Conservation (phyloP, 2,329 filamentous ascomycete genomes). For the Colletotrichum lini region DNA sequence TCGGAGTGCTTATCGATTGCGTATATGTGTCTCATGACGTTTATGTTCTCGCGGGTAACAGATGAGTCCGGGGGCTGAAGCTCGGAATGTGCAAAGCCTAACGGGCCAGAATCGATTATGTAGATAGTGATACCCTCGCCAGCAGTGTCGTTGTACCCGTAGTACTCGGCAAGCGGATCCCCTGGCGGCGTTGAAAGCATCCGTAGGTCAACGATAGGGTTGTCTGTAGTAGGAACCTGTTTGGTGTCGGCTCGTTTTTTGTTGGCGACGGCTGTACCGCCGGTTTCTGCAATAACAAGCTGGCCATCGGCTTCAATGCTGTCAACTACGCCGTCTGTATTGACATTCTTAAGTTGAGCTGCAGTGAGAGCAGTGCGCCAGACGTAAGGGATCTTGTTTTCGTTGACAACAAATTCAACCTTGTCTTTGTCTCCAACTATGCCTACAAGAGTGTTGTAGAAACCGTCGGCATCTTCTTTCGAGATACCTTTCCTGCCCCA, state of each 20-base stretch:
- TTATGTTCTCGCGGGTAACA: conserved; percentile 1
- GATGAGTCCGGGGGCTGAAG: not conserved
- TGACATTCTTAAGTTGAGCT: not conserved
- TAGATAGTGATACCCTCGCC: conserved; percentile 16
- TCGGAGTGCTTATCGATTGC: too few relatives aligned
- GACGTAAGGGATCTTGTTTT: not conserved
- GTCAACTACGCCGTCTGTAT: not conserved
- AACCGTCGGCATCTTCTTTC: conserved; percentile 6
- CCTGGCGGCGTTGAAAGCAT: too few relatives aligned
- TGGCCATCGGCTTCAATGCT: not conserved
- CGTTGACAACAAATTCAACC: not conserved
- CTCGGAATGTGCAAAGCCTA: conserved; percentile 1
- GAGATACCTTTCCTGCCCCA: conserved; percentile 3
- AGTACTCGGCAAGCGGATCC: not conserved
- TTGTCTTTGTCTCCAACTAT: not conserved
- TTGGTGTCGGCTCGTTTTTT: too few relatives aligned
- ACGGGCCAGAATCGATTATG: conserved; percentile 8
- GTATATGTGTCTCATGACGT: too few relatives aligned
- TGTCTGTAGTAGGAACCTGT: too few relatives aligned
- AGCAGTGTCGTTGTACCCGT: conserved; percentile 6
- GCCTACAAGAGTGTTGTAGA: conserved; percentile 2
- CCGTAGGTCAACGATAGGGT: too few relatives aligned
- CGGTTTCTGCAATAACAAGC: not conserved
- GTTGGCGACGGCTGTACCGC: too few relatives aligned
- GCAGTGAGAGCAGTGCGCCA: conserved; percentile 2